A percentile compares a stretch with the other conserved stretches of the same genome.
Evolutionary conservation across 257 asterid species (phyloP).

Genomic region (Cynanchum wilfordii): DNA sequence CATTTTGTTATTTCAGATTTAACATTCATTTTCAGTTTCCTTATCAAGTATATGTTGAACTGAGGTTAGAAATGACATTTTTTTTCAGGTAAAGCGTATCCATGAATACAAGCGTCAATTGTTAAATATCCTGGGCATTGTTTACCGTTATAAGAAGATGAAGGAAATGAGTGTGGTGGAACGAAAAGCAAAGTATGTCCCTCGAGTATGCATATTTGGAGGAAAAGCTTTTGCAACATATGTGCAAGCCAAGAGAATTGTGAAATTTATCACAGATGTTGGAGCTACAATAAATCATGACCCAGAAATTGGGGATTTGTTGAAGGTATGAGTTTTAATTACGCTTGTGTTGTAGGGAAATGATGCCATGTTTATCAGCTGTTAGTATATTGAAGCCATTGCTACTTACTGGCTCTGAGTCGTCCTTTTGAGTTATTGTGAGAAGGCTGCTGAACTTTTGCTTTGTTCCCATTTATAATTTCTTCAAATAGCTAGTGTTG

Average conservation of each 20-base stretch:
- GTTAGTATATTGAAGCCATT: not conserved
- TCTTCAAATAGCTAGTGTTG: not conserved
- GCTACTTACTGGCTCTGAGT: not conserved
- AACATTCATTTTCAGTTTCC: not conserved
- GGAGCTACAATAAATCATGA: slow-evolving; percentile 56
- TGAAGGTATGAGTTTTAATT: slow-evolving; percentile 35
- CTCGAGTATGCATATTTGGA: slow-evolving; percentile 62
- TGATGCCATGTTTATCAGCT: not conserved
- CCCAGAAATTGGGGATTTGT: slow-evolving; percentile 48
- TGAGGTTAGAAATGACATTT: slow-evolving; percentile 5
- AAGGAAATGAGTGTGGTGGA: slow-evolving; percentile 47
- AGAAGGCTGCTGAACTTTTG: not conserved
- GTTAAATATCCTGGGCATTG: slow-evolving; percentile 48
- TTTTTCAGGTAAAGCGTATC: slow-evolving; percentile 53
- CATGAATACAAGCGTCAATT: slow-evolving; percentile 60
- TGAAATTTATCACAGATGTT: slow-evolving; percentile 54
- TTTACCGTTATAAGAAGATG: slow-evolving; percentile 54
- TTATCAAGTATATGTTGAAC: not conserved
- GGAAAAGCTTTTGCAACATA: slow-evolving; percentile 59
- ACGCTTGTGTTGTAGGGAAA: not conserved
- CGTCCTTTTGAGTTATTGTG: not conserved
- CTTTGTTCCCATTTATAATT: not conserved
- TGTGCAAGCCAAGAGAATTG: slow-evolving; percentile 58
- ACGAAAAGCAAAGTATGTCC: slow-evolving; percentile 41
- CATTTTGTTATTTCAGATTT: not conserved